These are phyloP conservation scores for Silene noctiflora DNA, from an alignment of 179 eudicot genomes.

Conservation along the genomic window DNA sequence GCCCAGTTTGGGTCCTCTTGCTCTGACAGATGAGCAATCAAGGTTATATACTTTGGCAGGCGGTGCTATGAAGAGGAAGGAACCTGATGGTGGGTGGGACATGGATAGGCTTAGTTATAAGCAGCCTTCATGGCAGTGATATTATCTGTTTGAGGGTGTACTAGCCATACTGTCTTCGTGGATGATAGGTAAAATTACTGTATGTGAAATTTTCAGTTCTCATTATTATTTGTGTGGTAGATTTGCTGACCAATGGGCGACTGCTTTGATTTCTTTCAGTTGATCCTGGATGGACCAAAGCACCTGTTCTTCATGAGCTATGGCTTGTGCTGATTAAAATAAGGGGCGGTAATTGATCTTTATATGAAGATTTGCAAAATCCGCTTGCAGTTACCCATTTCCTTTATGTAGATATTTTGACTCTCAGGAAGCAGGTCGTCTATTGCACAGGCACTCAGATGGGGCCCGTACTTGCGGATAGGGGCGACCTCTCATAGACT, in stretches of 20 bases:
- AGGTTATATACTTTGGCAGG: slow-evolving; percentile 39
- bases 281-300: slow-evolving; percentile 22
- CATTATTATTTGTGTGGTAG: slow-evolving; percentile 28
- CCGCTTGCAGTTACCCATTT: background rate
- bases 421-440: background rate
- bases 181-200: slow-evolving; percentile 10
- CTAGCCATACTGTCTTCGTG: background rate
- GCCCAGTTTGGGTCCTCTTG: slow-evolving; percentile 25
- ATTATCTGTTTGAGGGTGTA: slow-evolving; percentile 13
- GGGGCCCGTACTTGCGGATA: background rate
- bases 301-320: background rate
- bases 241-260: background rate
- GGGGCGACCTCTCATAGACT: background rate
- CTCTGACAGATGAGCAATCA: slow-evolving; percentile 38
- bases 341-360: slow-evolving; percentile 27
- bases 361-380: slow-evolving; percentile 3
- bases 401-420: slow-evolving; percentile 6
- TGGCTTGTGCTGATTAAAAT: background rate
- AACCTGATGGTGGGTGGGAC: slow-evolving; percentile 55
- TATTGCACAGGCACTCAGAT: background rate
- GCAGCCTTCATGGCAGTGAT: slow-evolving; percentile 62
- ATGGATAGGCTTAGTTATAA: slow-evolving; percentile 56
- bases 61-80: slow-evolving; percentile 37
- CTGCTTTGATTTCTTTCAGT: slow-evolving; percentile 15
- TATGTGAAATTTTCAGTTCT: slow-evolving; percentile 16